Evolutionary conservation across 768 basidiomycete genomes (phyloP).

Genomic region (Fistulinella prunicolor): DNA sequence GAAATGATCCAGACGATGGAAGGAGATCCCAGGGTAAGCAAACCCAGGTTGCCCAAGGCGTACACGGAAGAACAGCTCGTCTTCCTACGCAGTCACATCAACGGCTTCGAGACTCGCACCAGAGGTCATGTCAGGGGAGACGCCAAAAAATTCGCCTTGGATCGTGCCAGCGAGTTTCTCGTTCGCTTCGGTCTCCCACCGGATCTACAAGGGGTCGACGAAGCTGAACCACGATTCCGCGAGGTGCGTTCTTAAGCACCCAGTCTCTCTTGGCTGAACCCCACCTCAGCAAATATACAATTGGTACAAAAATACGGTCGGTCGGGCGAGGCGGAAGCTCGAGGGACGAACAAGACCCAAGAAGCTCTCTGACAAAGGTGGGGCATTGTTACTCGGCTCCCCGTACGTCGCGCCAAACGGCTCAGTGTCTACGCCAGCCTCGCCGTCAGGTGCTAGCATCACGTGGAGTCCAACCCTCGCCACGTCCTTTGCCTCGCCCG

Average conservation of each 20-base stretch:
- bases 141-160: slow-evolving; percentile 67
- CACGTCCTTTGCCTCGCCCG: slow-evolving; percentile 35
- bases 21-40: slow-evolving; percentile 62
- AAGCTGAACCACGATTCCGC: slow-evolving; percentile 57
- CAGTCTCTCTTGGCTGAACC: background rate
- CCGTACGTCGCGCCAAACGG: too few species aligned
- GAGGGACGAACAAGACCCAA: slow-evolving; percentile 53
- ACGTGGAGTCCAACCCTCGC: slow-evolving; percentile 40
- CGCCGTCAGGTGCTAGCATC: slow-evolving; percentile 27
- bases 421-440: slow-evolving; percentile 2
- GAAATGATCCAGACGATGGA: slow-evolving; percentile 29
- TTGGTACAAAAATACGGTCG: slow-evolving; percentile 72
- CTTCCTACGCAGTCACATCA: slow-evolving; percentile 50
- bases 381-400: too few species aligned
- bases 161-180: slow-evolving; percentile 61
- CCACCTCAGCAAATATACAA: slow-evolving; percentile 60
- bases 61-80: slow-evolving; percentile 62
- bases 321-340: slow-evolving; percentile 54
- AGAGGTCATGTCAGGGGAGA: slow-evolving; percentile 61
- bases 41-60: slow-evolving; percentile 62
- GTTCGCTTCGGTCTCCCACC: slow-evolving; percentile 54
- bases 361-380: slow-evolving; percentile 52
- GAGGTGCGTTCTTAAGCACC: slow-evolving; percentile 42
- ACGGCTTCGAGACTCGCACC: slow-evolving; percentile 58
- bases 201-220: slow-evolving; percentile 53